A percentile compares a stretch with the other conserved stretches of the same genome.
Conservation (phyloP, 805 yeast species). For the Suhomyces prunicola region DNA sequence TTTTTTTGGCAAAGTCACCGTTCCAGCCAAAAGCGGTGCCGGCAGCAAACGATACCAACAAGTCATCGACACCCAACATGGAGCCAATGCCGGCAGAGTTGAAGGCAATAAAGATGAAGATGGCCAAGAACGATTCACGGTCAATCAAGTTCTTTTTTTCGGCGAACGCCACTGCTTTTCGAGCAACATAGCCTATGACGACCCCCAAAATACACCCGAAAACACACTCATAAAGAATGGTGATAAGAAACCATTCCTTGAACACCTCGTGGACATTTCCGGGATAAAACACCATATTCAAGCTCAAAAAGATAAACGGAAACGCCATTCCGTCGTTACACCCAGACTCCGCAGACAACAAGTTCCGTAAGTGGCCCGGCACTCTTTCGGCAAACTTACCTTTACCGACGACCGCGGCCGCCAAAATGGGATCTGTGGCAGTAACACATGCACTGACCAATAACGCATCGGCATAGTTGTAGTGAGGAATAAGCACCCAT, state of each 20-base stretch:
- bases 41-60: constrained; percentile 85
- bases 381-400: constrained; percentile 89
- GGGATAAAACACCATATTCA: constrained; percentile 63
- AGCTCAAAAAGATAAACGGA: constrained; percentile 75
- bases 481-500: constrained; percentile 72
- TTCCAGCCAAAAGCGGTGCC: constrained; percentile 95
- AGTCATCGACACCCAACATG: constrained; percentile 83
- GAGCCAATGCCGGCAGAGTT: constrained; percentile 89
- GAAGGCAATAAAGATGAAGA: constrained; percentile 77
- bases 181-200: constrained; percentile 64
- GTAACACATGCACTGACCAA: constrained; percentile 85
- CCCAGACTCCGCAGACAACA: constrained; percentile 82
- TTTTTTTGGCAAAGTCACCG: constrained; percentile 78
- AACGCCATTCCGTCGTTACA: constrained; percentile 97
- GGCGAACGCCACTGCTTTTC: constrained; percentile 72
- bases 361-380: constrained; percentile 86
- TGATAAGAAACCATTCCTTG: constrained; percentile 74
- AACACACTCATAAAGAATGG: constrained; percentile 76
- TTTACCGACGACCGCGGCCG: constrained; percentile 93
- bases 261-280: constrained; percentile 67
- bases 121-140: constrained; percentile 83
- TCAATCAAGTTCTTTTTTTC: constrained; percentile 69
- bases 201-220: constrained; percentile 77
- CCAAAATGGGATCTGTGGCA: constrained; percentile 93
- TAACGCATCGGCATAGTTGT: constrained; percentile 68